Base-by-base conservation (phyloP, 192 early-diverging fungal species). In the Entophlyctis luteolus region DNA sequence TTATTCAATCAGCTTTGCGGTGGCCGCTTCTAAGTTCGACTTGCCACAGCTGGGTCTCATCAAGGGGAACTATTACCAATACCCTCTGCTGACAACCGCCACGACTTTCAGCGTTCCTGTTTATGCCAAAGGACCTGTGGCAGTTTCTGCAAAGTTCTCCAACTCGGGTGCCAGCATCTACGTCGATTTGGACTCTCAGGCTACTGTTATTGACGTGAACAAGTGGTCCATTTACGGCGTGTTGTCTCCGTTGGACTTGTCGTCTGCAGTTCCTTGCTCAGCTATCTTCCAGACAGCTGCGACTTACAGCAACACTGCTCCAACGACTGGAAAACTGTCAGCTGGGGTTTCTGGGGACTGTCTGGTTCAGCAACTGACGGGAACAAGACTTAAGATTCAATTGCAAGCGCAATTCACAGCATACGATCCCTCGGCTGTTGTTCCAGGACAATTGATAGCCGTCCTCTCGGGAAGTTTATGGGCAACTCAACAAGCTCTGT, bases 301-400 rank as follows among this genome's bases (percentile, higher is more conserved):
- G 28, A 36, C 22, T 29, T 16, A 22, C 16, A 49, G 58, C n/a
- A 25, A 35, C 1, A 23, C 53, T 5, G 45, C 46, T 28, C 57
- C 58, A 20, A 4, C 48, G 12, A 67, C 48, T 62, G 68, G 68
- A n/a, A 60, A 70, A 59, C 49, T 70, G 0, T 23, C 65, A n/a
- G 49, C 28, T 14, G 42, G 46, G 12, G 32, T 18, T 4, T 14
- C 27, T 1, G 46, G 34, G 31, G 68, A 70, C 35, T 70, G 68
- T 53, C 27, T 62, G 22, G 58, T 70, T 8, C 42, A 59, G 31
- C 47, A 57, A 48, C 48, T 70, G 20, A 60, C 68, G 10, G 47
- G 45, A 6, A 62, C 47, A 16, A 33, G 58, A 34, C 48, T 70
- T 27, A 53, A 57, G 57, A 48, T 70, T 32, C 20, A 25, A 6